Percentiles rank a stretch among this genome's conserved stretches.
Evolutionary conservation across 805 yeast genomes (phyloP).

Genomic region (Candida krabiensis): DNA sequence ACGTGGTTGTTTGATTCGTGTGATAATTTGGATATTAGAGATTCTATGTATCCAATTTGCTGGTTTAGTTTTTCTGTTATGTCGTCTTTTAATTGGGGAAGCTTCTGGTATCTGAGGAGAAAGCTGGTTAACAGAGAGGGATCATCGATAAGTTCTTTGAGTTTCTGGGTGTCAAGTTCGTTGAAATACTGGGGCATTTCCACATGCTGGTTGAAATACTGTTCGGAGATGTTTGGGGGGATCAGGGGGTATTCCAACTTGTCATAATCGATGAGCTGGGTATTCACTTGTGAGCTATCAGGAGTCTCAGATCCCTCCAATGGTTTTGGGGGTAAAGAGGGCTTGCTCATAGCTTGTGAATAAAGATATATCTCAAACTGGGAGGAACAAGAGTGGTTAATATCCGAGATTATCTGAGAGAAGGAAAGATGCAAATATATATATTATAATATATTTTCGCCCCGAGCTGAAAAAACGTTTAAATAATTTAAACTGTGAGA

Average conservation of each 20-base stretch:
- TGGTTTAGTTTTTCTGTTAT: constrained; percentile 36
- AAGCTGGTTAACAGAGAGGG: constrained; percentile 20
- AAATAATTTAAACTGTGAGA: too few species aligned
- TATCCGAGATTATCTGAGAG: too few species aligned
- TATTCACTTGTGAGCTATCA: constrained; percentile 1
- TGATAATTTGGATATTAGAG: constrained; percentile 24
- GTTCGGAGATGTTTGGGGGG: constrained; percentile 15
- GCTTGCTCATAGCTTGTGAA: not conserved
- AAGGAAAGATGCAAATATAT: too few species aligned
- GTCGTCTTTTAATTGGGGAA: constrained; percentile 11
- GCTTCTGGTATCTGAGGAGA: constrained; percentile 15
- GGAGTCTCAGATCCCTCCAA: not conserved
- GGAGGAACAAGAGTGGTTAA: too few species aligned
- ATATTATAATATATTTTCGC: too few species aligned
- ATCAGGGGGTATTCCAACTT: constrained; percentile 25
- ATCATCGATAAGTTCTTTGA: constrained; percentile 19
- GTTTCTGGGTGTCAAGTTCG: constrained; percentile 22
- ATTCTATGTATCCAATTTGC: constrained; percentile 37
- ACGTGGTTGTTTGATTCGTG: constrained; percentile 23
- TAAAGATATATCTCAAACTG: too few species aligned
- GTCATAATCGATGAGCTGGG: constrained; percentile 15
- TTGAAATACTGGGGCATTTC: constrained; percentile 23
- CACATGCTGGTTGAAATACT: constrained; percentile 7
- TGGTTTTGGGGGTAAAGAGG: constrained; percentile 5
- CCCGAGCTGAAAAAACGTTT: too few species aligned